A percentile compares a stretch with the other conserved stretches of the same genome.
These are phyloP conservation scores for Fraxinus platypoda DNA, from an alignment of 305 asterid species.

Conservation along the genomic window DNA sequence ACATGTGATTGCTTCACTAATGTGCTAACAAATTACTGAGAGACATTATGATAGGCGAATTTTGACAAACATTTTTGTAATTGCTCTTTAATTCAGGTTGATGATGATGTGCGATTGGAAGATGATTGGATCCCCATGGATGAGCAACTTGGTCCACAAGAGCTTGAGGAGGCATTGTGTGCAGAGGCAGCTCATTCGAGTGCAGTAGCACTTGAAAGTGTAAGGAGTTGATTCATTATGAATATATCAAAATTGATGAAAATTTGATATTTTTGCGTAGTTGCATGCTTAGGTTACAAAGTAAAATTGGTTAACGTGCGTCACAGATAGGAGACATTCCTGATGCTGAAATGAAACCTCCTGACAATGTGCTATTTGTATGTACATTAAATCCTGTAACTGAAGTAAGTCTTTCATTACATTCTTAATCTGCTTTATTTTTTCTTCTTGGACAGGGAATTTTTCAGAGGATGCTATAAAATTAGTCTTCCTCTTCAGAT, in stretches of 20 bases:
- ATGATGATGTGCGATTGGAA: conserved; percentile 82
- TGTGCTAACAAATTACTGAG: neutral
- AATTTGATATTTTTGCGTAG: neutral
- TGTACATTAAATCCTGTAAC: conserved; percentile 96
- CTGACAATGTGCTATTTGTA: conserved; percentile 88
- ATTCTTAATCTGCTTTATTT: neutral
- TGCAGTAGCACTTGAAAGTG: conserved; percentile 92
- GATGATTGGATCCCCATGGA: conserved; percentile 98
- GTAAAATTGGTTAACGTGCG: conserved; percentile 18
- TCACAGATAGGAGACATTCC: conserved; percentile 94
- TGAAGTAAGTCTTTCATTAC: conserved; percentile 54
- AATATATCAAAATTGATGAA: neutral
- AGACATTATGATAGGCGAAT: conserved; percentile 16
- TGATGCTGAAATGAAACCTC: conserved; percentile 92
- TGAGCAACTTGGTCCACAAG: conserved; percentile 61
- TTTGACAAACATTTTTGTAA: conserved; percentile 15
- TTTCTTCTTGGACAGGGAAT: neutral
- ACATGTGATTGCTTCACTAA: no score
- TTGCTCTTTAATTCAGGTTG: conserved; percentile 51
- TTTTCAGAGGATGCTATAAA: conserved; percentile 14
- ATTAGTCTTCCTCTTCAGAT: conserved; percentile 12
- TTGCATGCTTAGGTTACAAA: neutral
- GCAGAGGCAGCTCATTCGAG: conserved; percentile 84
- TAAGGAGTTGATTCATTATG: conserved; percentile 33
- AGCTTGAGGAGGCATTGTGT: conserved; percentile 81